Evolutionary conservation across 2,329 filamentous ascomycete species (phyloP).

Genomic region (Aspergillus neoniger): DNA sequence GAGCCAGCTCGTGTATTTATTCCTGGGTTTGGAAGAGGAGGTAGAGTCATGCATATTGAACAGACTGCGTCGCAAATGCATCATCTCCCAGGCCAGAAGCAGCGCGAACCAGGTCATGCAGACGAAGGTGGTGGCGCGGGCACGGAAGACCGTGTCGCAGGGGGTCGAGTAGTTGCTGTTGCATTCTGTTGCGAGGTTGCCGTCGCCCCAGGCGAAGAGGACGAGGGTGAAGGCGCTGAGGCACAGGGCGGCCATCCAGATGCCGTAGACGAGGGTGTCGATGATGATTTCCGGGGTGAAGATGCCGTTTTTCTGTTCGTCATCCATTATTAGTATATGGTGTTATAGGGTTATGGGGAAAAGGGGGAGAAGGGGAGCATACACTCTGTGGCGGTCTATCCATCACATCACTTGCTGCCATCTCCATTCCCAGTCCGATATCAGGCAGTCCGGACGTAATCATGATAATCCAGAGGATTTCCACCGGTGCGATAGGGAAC

Average conservation of each 20-base stretch:
- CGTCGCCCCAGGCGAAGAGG: conserved; percentile 62
- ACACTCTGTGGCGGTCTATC: conserved; percentile 69
- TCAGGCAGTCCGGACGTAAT: conserved; percentile 84
- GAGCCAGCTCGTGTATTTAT: conserved; percentile 67
- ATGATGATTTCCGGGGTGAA: conserved; percentile 76
- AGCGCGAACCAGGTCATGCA: conserved; percentile 75
- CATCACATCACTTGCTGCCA: conserved; percentile 75
- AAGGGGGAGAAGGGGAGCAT: too few relatives aligned
- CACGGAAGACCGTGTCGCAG: conserved; percentile 68
- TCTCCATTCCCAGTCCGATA: conserved; percentile 82
- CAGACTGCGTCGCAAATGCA: conserved; percentile 70
- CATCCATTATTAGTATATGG: conserved; percentile 5
- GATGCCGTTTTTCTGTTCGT: conserved; percentile 59
- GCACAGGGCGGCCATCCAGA: conserved; percentile 73
- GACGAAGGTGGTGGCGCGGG: conserved; percentile 72
- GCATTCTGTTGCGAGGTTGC: conserved; percentile 61
- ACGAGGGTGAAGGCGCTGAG: conserved; percentile 65
- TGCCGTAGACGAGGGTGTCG: conserved; percentile 78
- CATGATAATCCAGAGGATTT: conserved; percentile 95
- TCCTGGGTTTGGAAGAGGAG: conserved; percentile 40
- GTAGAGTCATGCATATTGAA: conserved; percentile 64
- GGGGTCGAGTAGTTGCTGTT: conserved; percentile 58
- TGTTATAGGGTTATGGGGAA: too few relatives aligned
- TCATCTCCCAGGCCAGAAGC: conserved; percentile 78
- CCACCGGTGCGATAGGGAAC: conserved; percentile 80